Evolutionary conservation across 371 early-diverging fungal species (phyloP), one percentile per base, ranked within the genome.

Genomic region (Blakeslea trispora): DNA sequence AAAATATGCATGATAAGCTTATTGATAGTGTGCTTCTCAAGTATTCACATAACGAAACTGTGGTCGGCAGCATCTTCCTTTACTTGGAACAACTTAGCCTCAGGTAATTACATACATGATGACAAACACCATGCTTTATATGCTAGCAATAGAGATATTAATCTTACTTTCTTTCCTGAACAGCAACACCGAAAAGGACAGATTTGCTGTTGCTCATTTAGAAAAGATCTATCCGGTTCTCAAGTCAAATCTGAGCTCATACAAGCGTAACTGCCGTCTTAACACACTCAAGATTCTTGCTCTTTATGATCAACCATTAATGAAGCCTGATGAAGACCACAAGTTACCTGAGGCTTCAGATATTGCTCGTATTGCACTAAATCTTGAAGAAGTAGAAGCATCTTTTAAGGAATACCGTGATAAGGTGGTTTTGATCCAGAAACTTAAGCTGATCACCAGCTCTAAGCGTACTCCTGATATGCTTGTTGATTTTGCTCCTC

Each of bases 351-450:
- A 78, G 50, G 44, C 50, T 4, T 76, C 72, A 21, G 69, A 71
- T 3, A 53, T 84, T 21, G 75, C 91, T 5, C 59, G 82, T 35
- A 45, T 82, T 32, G 85, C 84, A 28, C 51, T 82, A 3, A 71
- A 77, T 9, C 70, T 90, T 42, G 97, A 95, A 64, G 73, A 78
- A 18, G 77, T 82, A 17, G 74, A 77, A 9, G 74, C 81, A 31
- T 78, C 74, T 0, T 61, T 93, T 7, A 81, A 79, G 14, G 76
- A 83, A 18, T 81, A 81, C 66, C 90, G 95, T 60, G 93, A 95
- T 34, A 93, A 92, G 62, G 72, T 88, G 7, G 81, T 90, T 56
- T 75, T 79, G 11, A 75, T 96, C 43, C 84, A 90, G 49, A 82
- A 81, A 11, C 63, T 96, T 45, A 80, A 79, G 18, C 68, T 84